phyloP scores from a whole-genome alignment of 2,329 filamentous ascomycete species.

The Talaromyces sp. region DNA sequence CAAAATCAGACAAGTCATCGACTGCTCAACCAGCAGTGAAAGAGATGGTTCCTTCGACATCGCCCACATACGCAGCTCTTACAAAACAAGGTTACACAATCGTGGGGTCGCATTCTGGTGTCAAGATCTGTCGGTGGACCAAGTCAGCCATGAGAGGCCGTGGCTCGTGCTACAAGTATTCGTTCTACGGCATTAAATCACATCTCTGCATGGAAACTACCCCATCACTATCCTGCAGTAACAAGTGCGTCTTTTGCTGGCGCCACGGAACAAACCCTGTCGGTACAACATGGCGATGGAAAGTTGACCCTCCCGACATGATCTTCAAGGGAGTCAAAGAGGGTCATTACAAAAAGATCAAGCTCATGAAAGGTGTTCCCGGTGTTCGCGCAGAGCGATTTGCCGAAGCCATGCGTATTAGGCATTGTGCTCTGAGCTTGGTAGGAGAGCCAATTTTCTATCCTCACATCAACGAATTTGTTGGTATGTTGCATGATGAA shows the following conservation, averaged over 20 bases:
- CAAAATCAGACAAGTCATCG: constrained; percentile 39
- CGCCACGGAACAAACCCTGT: constrained; percentile 96
- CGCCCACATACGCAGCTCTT: constrained; percentile 79
- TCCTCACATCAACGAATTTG: constrained; percentile 90
- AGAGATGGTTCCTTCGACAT: constrained; percentile 90
- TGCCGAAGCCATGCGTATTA: constrained; percentile 84
- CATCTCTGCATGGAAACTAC: constrained; percentile 99
- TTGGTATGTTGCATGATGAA: constrained; percentile 74
- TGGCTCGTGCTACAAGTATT: constrained; percentile 96
- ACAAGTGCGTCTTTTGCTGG: constrained; percentile 99
- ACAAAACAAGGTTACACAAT: constrained; percentile 97
- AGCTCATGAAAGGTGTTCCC: constrained; percentile 89
- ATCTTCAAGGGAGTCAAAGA: constrained; percentile 89
- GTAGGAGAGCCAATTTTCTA: constrained; percentile 99
- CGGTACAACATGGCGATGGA: constrained; percentile 94
- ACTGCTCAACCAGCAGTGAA: constrained; percentile 47
- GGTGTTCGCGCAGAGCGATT: constrained; percentile 89
- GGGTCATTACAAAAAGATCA: constrained; percentile 94
- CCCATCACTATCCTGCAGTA: constrained; percentile 88
- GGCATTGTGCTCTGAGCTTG: constrained; percentile 84
- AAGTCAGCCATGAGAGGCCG: constrained; percentile 91
- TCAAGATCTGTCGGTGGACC: constrained; percentile 98
- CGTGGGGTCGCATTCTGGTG: constrained; percentile 88
- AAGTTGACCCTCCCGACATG: constrained; percentile 80
- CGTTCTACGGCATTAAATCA: constrained; percentile 92